phyloP scores from a whole-genome alignment of 768 basidiomycete species.

The Guyanaporus albipodus region DNA sequence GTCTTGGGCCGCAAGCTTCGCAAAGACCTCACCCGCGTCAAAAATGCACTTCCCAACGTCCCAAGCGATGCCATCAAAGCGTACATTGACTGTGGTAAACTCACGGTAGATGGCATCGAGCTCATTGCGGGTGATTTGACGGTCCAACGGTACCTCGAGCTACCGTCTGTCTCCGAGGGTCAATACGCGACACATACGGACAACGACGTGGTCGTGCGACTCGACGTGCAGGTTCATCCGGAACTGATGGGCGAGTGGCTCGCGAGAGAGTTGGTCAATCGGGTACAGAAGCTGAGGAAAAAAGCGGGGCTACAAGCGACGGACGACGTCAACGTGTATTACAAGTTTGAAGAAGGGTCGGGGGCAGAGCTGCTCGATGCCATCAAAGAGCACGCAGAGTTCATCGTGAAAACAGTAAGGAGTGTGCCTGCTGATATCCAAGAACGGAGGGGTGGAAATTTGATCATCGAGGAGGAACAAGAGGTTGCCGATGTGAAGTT shows the following conservation, averaged over 20 bases:
- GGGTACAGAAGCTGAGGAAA: slow-evolving; percentile 93
- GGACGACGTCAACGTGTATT: slow-evolving; percentile 89
- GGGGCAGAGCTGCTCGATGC: slow-evolving; percentile 64
- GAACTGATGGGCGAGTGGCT: slow-evolving; percentile 87
- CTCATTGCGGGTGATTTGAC: slow-evolving; percentile 88
- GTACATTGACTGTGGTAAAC: slow-evolving; percentile 69
- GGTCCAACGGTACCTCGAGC: slow-evolving; percentile 87
- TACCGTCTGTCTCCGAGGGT: slow-evolving; percentile 54
- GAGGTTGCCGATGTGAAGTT: slow-evolving; percentile 81
- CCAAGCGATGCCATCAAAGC: slow-evolving; percentile 78
- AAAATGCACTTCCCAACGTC: slow-evolving; percentile 78
- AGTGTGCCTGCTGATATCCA: slow-evolving; percentile 60
- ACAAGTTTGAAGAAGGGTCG: slow-evolving; percentile 66
- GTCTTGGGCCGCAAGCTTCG: slow-evolving; percentile 90
- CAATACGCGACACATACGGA: slow-evolving; percentile 84
- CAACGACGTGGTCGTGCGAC: slow-evolving; percentile 89
- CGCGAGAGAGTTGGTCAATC: slow-evolving; percentile 84
- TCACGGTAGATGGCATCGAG: slow-evolving; percentile 85
- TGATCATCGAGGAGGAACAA: slow-evolving; percentile 83
- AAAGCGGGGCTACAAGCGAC: slow-evolving; percentile 93
- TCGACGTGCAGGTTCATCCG: slow-evolving; percentile 84
- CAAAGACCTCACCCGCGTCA: slow-evolving; percentile 86
- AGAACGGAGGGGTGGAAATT: slow-evolving; percentile 44
- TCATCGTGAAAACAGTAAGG: slow-evolving; percentile 72
- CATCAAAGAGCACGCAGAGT: slow-evolving; percentile 59